phyloP scores from a whole-genome alignment of 495 filamentous ascomycete genomes.

The Neurospora sp. region DNA sequence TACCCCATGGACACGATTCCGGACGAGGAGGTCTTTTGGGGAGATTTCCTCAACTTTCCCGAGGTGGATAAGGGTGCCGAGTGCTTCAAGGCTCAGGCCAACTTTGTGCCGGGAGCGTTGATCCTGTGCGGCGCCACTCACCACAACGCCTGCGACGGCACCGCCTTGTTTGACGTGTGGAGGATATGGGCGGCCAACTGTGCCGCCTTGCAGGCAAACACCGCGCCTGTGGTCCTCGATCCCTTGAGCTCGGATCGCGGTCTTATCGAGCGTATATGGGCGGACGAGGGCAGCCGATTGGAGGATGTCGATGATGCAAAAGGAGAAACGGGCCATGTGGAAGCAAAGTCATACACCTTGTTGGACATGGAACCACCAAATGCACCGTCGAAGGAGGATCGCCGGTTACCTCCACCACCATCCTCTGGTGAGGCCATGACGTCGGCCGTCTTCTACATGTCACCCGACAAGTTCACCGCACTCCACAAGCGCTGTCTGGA shows the following conservation, averaged over 20 bases:
- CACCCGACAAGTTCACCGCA: constrained; percentile 1
- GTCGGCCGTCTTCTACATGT: constrained; percentile 8
- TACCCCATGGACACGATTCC: constrained; percentile 4
- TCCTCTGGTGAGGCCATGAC: constrained; percentile 1
- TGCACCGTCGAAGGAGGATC: background rate
- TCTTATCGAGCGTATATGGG: constrained; percentile 5
- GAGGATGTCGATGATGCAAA: no score
- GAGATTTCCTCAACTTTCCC: background rate
- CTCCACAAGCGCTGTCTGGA: background rate
- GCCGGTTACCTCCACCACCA: background rate
- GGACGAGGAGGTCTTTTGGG: constrained; percentile 6
- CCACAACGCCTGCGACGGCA: constrained; percentile 6
- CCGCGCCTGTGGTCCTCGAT: background rate
- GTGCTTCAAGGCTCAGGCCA: constrained; percentile 8
- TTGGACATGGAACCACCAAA: background rate
- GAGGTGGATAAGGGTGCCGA: constrained; percentile 5
- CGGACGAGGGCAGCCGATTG: background rate
- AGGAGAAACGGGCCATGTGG: background rate
- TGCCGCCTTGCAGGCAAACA: background rate
- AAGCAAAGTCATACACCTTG: background rate
- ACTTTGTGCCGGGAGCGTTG: constrained; percentile 9
- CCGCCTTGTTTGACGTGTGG: background rate
- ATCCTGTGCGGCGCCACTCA: constrained; percentile 1
- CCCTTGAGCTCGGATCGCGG: background rate
- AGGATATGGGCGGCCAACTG: constrained; percentile 9